These are phyloP conservation scores for Datura wrightii DNA, from an alignment of 257 asterid genomes.

Conservation along the genomic window DNA sequence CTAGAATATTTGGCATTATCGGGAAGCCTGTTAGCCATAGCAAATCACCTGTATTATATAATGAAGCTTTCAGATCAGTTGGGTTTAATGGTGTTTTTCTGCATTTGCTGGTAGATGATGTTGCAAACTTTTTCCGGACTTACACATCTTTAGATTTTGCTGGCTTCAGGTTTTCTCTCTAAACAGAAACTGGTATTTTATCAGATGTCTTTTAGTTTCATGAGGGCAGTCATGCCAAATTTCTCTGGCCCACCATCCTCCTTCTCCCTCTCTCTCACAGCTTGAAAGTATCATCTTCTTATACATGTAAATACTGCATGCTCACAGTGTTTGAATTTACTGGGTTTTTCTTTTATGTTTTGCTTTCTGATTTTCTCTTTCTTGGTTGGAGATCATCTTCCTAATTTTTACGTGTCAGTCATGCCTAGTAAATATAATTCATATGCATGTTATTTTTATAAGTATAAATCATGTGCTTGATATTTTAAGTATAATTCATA, in stretches of 20 bases:
- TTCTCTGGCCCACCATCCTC: neutral
- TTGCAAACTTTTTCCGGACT: constrained; percentile 65
- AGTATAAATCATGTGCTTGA: too few relatives aligned
- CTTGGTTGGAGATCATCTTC: constrained; percentile 18
- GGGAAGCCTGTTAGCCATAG: constrained; percentile 98
- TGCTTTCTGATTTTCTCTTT: neutral
- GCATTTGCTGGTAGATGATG: constrained; percentile 85
- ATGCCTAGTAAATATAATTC: neutral
- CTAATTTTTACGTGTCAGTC: neutral
- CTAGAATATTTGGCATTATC: constrained; percentile 82
- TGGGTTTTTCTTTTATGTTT: constrained; percentile 6
- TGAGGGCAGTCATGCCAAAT: constrained; percentile 7
- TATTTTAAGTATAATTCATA: neutral
- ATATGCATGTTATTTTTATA: neutral
- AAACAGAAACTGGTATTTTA: constrained; percentile 28
- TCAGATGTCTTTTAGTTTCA: neutral
- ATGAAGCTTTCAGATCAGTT: constrained; percentile 73
- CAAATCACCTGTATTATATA: constrained; percentile 88
- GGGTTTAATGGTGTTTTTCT: constrained; percentile 79
- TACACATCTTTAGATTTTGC: constrained; percentile 80
- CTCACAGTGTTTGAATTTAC: constrained; percentile 17
- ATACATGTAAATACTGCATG: neutral
- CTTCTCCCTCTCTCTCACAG: neutral
- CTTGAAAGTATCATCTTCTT: neutral
- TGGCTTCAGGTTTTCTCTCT: constrained; percentile 82